These are phyloP conservation scores for Pythium myriotylum DNA, from an alignment of 352 stramenopile genomes.

Conservation along the genomic window DNA sequence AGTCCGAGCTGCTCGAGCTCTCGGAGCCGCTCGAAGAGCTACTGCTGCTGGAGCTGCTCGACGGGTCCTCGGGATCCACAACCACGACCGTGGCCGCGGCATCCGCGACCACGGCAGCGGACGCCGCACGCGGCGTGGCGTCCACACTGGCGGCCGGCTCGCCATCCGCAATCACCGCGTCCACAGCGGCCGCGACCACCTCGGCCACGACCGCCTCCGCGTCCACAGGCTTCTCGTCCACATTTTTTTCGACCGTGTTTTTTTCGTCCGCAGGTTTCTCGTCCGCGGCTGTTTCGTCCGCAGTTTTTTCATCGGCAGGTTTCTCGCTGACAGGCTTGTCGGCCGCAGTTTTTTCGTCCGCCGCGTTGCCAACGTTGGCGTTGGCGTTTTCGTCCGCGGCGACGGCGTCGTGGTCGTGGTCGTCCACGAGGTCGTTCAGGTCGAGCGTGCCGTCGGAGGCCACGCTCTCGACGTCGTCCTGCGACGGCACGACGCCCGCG, in stretches of 20 bases:
- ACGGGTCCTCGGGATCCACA: slow-evolving; percentile 7
- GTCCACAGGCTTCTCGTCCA: slow-evolving; percentile 3
- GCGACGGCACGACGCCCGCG: neutral
- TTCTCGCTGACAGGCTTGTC: no score
- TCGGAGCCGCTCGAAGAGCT: slow-evolving; percentile 22
- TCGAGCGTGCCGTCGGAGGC: slow-evolving; percentile 16
- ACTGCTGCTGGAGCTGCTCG: slow-evolving; percentile 29
- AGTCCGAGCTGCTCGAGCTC: slow-evolving; percentile 25
- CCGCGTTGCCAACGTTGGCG: no score
- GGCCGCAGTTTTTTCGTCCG: no score
- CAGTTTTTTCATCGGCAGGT: no score
- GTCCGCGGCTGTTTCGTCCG: neutral
- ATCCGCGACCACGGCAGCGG: neutral
- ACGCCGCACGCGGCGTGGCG: no score
- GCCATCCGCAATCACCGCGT: neutral
- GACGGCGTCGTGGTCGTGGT: slow-evolving; percentile 14
- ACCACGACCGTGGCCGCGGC: neutral
- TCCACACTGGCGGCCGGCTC: neutral
- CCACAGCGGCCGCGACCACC: slow-evolving; percentile 8
- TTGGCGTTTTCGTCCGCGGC: slow-evolving; percentile 6
- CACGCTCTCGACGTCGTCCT: slow-evolving; percentile 13
- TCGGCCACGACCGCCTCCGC: slow-evolving; percentile 26
- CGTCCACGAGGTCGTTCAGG: slow-evolving; percentile 1
- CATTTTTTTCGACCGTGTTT: no score
- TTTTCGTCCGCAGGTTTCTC: neutral